These are phyloP conservation scores for Debaryomyces sp. DNA, from an alignment of 1,139 yeast species.

Conservation along the genomic window DNA sequence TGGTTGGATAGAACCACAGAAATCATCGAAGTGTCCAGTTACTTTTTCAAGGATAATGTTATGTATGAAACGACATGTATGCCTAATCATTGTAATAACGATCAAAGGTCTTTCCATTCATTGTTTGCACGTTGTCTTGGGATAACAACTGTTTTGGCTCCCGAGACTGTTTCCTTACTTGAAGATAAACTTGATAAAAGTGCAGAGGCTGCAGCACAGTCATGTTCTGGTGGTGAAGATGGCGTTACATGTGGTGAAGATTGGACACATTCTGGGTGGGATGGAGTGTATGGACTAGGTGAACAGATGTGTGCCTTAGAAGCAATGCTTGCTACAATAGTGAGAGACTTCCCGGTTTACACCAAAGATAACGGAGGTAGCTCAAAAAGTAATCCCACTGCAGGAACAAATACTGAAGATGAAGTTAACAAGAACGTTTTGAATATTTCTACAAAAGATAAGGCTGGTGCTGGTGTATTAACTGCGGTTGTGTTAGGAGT, in stretches of 20 bases:
- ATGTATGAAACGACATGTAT: constrained; percentile 73
- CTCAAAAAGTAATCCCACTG: constrained; percentile 46
- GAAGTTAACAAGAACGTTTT: constrained; percentile 33
- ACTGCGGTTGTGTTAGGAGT: constrained; percentile 45
- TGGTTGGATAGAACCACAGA: constrained; percentile 60
- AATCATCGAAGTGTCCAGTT: constrained; percentile 48
- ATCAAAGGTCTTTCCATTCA: constrained; percentile 79
- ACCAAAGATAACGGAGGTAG: constrained; percentile 51
- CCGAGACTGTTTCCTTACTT: constrained; percentile 47
- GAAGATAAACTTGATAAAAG: constrained; percentile 47
- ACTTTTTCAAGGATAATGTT: constrained; percentile 50
- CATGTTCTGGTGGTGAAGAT: constrained; percentile 75
- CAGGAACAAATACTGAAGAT: constrained; percentile 40
- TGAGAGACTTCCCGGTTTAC: constrained; percentile 26
- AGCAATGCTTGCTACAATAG: constrained; percentile 47
- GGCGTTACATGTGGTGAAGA: constrained; percentile 77
- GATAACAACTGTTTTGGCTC: constrained; percentile 57
- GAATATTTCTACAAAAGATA: constrained; percentile 38
- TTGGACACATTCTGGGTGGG: constrained; percentile 64
- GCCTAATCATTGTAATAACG: constrained; percentile 60
- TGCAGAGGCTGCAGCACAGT: constrained; percentile 68
- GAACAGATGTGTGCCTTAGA: constrained; percentile 81
- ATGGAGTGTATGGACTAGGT: constrained; percentile 71
- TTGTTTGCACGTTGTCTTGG: constrained; percentile 70
- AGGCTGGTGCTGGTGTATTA: constrained; percentile 52